Evolutionary conservation across 2,329 filamentous ascomycete species (phyloP), one percentile per base, ranked within the genome.

Genomic region (Hypoxylon sp.): DNA sequence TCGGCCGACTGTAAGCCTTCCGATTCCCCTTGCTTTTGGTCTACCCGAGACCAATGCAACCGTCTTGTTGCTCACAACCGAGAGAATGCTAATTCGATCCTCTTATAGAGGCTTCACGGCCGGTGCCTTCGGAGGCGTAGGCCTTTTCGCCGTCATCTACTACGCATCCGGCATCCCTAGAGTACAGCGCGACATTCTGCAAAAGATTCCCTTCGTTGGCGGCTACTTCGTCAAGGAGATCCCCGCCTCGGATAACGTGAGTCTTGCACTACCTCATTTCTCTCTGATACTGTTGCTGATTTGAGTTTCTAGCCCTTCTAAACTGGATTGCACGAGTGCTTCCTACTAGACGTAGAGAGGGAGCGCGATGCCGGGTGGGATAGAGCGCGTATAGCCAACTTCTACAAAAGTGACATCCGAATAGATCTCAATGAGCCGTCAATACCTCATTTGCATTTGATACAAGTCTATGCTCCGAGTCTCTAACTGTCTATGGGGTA

Each of bases 221-320:
- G 66, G 72, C 50, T 79, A 81, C 78, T 89, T 83, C 76, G 72
- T 81, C 72, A 83, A 84, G 76, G 80, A 87, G 74, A 72, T 86
- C 70, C 83, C 85, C 71, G 80, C 87, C 64, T 85, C 87, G 64
- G 87, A 90, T 80, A 89, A 88, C 80, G 87, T 89, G 72, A 81
- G 86, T 83, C 32, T 28, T n/a, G 7, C 24, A n/a, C 16, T 16
- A 30, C 14, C 1, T 22, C 7, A 11, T 8, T 40, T 20, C 11
- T 44, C 40, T 3, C 32, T 32, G 3, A 38, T 4, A 4, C n/a
- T 11, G n/a, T 26, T 52, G 11, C 63, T 71, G 62, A 73, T 59
- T n/a, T 2, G 2, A 24, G 28, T 2, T 1, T 53, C 8, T 40
- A 74, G 73, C 73, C 73, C 50, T 75, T 74, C 68, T 75, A 74